phyloP scores from a whole-genome alignment of 169 alveolate species.

The Perkinsus chesapeaki region DNA sequence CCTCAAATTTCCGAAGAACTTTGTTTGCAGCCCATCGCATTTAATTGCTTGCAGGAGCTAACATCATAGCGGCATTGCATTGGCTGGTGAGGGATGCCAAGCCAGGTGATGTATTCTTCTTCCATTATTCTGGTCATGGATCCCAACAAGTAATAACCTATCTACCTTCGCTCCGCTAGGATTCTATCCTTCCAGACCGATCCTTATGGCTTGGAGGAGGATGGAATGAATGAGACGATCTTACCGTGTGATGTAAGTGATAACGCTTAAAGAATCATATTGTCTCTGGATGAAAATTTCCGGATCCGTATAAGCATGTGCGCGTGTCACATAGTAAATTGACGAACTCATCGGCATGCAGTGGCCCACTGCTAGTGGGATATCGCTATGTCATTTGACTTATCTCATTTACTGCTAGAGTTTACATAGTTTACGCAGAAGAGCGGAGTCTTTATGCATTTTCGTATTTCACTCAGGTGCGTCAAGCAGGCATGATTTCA shows the following conservation, averaged over 20 bases:
- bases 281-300: not conserved
- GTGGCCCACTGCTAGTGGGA: no score
- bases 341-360: no score
- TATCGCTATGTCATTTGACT: no score
- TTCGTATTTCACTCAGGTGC: no score
- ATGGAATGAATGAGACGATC: conserved; percentile 37
- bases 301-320: no score
- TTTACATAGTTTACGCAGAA: no score
- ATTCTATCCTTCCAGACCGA: not conserved
- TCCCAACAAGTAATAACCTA: conserved; percentile 14
- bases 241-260: conserved; percentile 28
- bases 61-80: conserved; percentile 26
- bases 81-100: conserved; percentile 33
- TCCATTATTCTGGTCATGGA: conserved; percentile 38
- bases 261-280: not conserved
- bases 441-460: no score
- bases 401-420: no score
- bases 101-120: conserved; percentile 33
- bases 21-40: conserved; percentile 20
- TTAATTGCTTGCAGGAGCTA: conserved; percentile 24
- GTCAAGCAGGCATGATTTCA: conserved; percentile 21
- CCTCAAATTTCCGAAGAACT: no score
- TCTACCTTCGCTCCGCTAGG: not conserved
- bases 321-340: no score
- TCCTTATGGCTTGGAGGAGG: conserved; percentile 26